A percentile compares a stretch with the other conserved stretches of the same genome.
phyloP scores from a whole-genome alignment of 2,329 filamentous ascomycete genomes.

The Aplosporella prunicola region DNA sequence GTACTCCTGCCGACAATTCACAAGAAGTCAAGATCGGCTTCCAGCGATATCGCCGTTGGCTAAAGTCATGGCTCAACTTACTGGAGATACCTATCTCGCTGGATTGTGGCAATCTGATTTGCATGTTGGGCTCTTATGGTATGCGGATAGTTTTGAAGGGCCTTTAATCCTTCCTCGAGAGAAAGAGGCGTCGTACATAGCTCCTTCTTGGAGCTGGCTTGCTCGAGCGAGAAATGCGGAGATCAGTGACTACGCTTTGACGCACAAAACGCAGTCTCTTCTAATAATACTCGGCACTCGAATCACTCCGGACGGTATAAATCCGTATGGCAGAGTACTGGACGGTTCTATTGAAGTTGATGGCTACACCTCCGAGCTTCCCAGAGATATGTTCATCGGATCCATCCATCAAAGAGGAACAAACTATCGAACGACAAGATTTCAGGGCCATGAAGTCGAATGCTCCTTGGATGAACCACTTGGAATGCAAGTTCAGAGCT shows the following conservation, averaged over 20 bases:
- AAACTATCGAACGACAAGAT: neutral
- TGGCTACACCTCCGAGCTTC: neutral
- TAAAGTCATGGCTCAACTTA: neutral
- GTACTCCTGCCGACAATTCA: neutral
- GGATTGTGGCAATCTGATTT: neutral
- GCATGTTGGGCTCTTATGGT: neutral
- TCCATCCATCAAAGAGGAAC: neutral
- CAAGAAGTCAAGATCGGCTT: neutral
- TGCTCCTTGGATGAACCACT: no score
- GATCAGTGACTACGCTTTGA: neutral
- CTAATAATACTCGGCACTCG: neutral
- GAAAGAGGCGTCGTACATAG: neutral
- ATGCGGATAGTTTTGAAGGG: neutral
- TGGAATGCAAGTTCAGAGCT: no score
- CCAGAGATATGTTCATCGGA: neutral
- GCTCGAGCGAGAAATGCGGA: neutral
- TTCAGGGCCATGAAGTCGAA: no score
- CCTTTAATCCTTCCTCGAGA: neutral
- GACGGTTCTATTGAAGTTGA: neutral
- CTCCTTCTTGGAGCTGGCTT: slow-evolving; percentile 3
- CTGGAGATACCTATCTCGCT: neutral
- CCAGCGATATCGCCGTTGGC: neutral
- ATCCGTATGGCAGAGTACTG: neutral
- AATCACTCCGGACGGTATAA: neutral
- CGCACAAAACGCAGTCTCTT: neutral